phyloP scores from a whole-genome alignment of 2,329 filamentous ascomycete species.

The Penicillium sp. region DNA sequence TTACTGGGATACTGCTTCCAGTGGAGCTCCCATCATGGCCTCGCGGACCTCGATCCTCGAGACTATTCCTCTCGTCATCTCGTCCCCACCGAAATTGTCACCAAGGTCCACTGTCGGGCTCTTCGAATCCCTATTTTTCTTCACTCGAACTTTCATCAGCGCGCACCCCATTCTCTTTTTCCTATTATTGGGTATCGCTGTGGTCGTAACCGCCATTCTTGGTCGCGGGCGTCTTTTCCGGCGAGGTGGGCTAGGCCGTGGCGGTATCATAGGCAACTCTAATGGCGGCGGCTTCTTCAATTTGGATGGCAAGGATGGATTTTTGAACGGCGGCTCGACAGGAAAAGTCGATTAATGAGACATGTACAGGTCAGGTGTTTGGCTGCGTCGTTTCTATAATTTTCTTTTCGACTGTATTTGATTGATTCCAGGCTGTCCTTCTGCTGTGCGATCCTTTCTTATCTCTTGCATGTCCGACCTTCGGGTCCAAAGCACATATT shows the following conservation, averaged over 20 bases:
- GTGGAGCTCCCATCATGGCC: conserved; percentile 81
- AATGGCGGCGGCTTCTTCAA: conserved; percentile 42
- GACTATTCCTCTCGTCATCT: conserved; percentile 55
- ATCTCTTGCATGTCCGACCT: conserved; percentile 18
- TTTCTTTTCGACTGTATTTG: conserved; percentile 22
- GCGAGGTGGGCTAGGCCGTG: conserved; percentile 23
- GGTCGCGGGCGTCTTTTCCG: conserved; percentile 31
- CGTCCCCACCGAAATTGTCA: conserved; percentile 44
- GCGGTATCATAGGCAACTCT: conserved; percentile 35
- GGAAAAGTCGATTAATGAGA: conserved; percentile 45
- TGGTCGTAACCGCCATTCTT: conserved; percentile 31
- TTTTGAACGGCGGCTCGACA: conserved; percentile 39
- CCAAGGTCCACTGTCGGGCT: conserved; percentile 47
- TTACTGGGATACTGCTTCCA: conserved; percentile 90
- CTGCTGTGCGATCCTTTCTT: conserved; percentile 8
- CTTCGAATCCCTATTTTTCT: conserved; percentile 45
- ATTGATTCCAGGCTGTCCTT: conserved; percentile 18
- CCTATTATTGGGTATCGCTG: conserved; percentile 33
- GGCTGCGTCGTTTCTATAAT: conserved; percentile 20
- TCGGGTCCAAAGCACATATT: conserved; percentile 21
- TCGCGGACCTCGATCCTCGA: conserved; percentile 87
- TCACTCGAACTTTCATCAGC: conserved; percentile 39
- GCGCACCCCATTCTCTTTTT: conserved; percentile 43
- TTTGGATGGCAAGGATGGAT: conserved; percentile 45
- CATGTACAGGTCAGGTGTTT: conserved; percentile 32